phyloP scores from a whole-genome alignment of 768 basidiomycete species.

The Rhodotorula paludigena region DNA sequence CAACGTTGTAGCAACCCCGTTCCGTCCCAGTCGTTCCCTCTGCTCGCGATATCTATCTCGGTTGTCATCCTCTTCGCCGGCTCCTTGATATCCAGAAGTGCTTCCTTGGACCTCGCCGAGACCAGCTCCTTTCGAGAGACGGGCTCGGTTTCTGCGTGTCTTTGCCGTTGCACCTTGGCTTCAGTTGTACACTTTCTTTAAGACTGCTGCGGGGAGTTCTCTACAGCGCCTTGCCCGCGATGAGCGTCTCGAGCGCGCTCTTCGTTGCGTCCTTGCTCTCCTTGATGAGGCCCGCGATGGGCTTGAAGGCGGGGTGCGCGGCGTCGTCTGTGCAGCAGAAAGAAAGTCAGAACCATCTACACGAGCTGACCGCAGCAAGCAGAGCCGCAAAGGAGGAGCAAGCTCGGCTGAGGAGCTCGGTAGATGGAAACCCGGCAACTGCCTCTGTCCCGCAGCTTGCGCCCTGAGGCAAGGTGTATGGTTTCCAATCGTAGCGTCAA shows the following conservation, averaged over 20 bases:
- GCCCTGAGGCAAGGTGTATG: too few relatives aligned
- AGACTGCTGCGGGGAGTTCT: neutral
- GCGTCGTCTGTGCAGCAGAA: constrained; percentile 64
- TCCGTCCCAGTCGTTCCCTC: too few relatives aligned
- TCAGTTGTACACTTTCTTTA: neutral
- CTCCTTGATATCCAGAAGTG: too few relatives aligned
- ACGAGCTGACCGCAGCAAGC: neutral
- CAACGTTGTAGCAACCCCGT: too few relatives aligned
- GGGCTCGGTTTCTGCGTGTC: too few relatives aligned
- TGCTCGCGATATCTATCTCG: too few relatives aligned
- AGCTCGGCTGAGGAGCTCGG: constrained; percentile 2
- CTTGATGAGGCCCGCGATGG: constrained; percentile 67
- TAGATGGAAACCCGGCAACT: constrained; percentile 31
- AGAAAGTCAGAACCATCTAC: neutral
- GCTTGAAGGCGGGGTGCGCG: constrained; percentile 61
- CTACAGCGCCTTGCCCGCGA: constrained; percentile 21
- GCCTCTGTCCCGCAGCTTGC: too few relatives aligned
- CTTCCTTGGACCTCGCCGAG: too few relatives aligned
- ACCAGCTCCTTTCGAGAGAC: too few relatives aligned
- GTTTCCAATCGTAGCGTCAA: neutral
- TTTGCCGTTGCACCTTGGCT: too few relatives aligned
- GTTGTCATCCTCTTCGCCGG: too few relatives aligned
- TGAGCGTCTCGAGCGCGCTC: constrained; percentile 13
- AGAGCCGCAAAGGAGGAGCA: neutral
- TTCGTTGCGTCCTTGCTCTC: constrained; percentile 65